Conservation (phyloP, 176 grass and related monocot genomes). For the Carex cristatella region DNA sequence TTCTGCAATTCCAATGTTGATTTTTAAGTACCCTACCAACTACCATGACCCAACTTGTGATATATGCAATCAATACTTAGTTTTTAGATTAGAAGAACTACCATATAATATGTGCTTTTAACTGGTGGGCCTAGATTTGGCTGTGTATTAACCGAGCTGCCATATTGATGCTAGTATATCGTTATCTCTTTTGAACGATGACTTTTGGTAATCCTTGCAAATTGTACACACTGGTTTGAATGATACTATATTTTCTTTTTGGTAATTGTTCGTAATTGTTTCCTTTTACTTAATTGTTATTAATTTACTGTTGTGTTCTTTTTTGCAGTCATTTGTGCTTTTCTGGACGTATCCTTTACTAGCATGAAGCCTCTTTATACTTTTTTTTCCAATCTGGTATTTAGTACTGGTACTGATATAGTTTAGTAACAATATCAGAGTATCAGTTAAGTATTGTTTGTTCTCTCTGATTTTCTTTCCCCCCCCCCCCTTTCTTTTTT, state of each 20-base stretch:
- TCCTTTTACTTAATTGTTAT: neutral
- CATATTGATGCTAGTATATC: neutral
- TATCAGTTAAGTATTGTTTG: neutral
- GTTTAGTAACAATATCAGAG: neutral
- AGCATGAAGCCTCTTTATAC: slow-evolving; percentile 12
- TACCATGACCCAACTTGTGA: neutral
- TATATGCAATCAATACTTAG: neutral
- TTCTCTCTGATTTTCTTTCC: neutral
- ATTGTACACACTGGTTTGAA: neutral
- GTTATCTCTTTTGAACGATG: neutral
- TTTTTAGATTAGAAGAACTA: neutral
- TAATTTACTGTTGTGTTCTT: slow-evolving; percentile 2
- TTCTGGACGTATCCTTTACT: slow-evolving; percentile 96
- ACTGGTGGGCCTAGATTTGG: neutral
- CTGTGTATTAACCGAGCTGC: neutral
- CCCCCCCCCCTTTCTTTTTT: neutral
- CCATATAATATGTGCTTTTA: neutral
- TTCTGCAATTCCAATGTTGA: neutral
- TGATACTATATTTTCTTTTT: too few species aligned
- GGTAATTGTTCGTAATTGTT: neutral
- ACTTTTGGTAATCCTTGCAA: neutral
- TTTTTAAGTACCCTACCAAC: neutral
- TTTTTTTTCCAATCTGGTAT: neutral
- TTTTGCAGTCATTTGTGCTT: slow-evolving; percentile 86
- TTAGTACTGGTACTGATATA: neutral